Base-by-base conservation (phyloP, 1,284 basidiomycete species). In the Trichosporon coremiiforme region DNA sequence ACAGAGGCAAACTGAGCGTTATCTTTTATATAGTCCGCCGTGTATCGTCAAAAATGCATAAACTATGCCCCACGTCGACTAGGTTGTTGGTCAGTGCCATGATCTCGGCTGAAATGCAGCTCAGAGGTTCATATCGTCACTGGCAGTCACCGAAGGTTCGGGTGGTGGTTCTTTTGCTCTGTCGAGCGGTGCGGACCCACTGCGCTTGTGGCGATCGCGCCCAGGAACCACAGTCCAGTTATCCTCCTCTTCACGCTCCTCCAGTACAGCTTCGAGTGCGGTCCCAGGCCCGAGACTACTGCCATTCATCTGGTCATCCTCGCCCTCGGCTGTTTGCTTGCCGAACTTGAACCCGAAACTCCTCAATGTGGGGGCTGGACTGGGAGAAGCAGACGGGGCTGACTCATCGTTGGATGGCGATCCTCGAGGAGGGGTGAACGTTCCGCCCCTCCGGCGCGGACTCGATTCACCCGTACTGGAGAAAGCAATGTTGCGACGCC, bases 401-500 rank as follows among this genome's bases (percentile, higher is more conserved):
- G 78, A 80, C 57, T 82, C 81, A 65, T 81, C 80, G 0, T 79
- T 80, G 0, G 77, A 79, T 1, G 81, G 78, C 17, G 81, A 66
- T 13, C 79, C 78, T 1, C 79, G 73, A 1, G 79, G 80, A 0
- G 81, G 80, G 0, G 79, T 80, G 63, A 79, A 82, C 0, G 78
- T 79, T 2, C 70, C 67, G 2, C 77, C 75, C 12, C 79, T 69
- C 9, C 71, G 68, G 9, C 79, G 76, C 0, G 81, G 81, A 36
- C 75, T 77, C 31, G 72, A 75, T 64, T 81, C 80, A 10, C 79
- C 78, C 2, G 77, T 29, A 4, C 74, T 76, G 2, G 71, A 50
- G 57, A 74, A 75, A 2, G 76, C 64, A 0, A 69, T 72, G 31
- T 57, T 71, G 9, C 79, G 78, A 4, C 78, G 73, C 20, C 75